Conservation (phyloP, 2,329 filamentous ascomycete genomes). For the Pleomassaria siparia region DNA sequence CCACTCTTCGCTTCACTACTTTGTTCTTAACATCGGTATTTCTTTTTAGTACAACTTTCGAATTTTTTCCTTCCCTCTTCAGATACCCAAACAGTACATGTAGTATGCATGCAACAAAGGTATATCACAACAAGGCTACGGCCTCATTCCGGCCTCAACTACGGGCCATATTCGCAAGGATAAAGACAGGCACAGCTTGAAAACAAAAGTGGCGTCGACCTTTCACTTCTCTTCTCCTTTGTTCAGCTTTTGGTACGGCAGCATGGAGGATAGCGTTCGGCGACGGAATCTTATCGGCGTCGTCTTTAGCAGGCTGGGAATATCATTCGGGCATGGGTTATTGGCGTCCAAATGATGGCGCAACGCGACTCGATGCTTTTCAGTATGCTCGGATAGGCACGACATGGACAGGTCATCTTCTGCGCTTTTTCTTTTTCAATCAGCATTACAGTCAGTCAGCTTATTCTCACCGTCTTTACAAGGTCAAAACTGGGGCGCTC, state of each 20-base stretch:
- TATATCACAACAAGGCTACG: constrained; percentile 3
- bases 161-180: constrained; percentile 5
- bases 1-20: constrained; percentile 3
- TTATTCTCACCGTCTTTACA: not conserved
- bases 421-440: not conserved
- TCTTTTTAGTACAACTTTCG: constrained; percentile 1
- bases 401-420: not conserved
- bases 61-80: not conserved
- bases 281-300: not conserved
- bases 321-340: not conserved
- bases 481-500: not conserved
- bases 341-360: not conserved
- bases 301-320: not conserved
- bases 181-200: not conserved
- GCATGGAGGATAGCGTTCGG: not conserved
- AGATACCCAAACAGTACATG: constrained; percentile 6
- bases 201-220: constrained; percentile 6
- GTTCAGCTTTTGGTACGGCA: too few species aligned
- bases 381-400: not conserved
- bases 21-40: constrained; percentile 4
- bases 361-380: not conserved
- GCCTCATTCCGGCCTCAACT: not conserved
- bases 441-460: not conserved
- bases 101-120: not conserved
- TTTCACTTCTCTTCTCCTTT: constrained; percentile 1